Percentiles rank a stretch among this genome's conserved stretches.
Conservation (phyloP, 2,329 filamentous ascomycete genomes). For the Juglanconis juglandina region DNA sequence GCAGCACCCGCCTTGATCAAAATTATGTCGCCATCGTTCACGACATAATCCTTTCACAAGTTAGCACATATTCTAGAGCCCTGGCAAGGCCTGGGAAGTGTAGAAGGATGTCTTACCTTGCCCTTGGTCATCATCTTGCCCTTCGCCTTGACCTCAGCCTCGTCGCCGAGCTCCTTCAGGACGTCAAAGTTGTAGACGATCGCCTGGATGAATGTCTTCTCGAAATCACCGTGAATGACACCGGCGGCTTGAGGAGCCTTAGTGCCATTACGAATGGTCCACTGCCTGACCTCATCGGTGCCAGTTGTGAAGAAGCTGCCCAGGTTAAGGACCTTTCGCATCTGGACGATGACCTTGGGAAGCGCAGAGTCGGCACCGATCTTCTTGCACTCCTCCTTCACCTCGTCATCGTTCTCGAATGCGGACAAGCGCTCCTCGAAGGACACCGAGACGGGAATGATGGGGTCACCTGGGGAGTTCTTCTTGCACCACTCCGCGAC, state of each 20-base stretch:
- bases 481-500: conserved; percentile 94
- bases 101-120: conserved; percentile 68
- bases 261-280: conserved; percentile 92
- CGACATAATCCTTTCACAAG: conserved; percentile 40
- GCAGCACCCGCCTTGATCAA: conserved; percentile 88
- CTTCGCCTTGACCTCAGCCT: conserved; percentile 83
- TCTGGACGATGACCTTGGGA: conserved; percentile 86
- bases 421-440: conserved; percentile 89
- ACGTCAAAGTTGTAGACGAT: conserved; percentile 86
- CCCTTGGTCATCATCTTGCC: conserved; percentile 98
- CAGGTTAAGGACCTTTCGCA: conserved; percentile 88
- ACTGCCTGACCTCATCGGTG: conserved; percentile 93
- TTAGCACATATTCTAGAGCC: too few relatives aligned
- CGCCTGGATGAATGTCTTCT: conserved; percentile 98
- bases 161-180: conserved; percentile 84
- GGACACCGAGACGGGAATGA: conserved; percentile 88
- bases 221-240: conserved; percentile 88
- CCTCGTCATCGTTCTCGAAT: conserved; percentile 74
- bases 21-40: conserved; percentile 77
- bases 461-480: conserved; percentile 79
- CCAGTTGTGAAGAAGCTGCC: conserved; percentile 97
- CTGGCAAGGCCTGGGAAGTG: conserved; percentile 8
- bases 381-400: conserved; percentile 81
- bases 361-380: conserved; percentile 83
- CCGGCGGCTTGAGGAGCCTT: conserved; percentile 97